These are phyloP conservation scores for Bolboschoenus planiculmis DNA, from an alignment of 176 grass and related monocot genomes.

Conservation along the genomic window DNA sequence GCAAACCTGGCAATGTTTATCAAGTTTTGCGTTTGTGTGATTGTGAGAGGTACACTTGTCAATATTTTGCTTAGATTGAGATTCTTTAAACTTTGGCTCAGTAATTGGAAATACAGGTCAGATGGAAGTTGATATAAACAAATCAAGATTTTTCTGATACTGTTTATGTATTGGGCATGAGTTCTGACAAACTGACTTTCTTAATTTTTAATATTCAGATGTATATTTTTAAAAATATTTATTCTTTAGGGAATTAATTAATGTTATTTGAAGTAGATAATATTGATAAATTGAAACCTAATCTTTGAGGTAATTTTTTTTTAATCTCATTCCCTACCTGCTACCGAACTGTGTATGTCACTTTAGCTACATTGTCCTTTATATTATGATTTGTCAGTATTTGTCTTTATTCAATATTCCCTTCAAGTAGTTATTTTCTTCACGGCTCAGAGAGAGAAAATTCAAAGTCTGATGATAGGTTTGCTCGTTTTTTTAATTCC, in stretches of 20 bases:
- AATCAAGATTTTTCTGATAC: background rate
- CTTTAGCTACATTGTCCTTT: background rate
- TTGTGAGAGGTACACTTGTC: background rate
- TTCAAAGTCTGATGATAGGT: background rate
- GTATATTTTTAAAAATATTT: background rate
- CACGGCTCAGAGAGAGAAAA: conserved; percentile 9
- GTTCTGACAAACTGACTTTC: background rate
- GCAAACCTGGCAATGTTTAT: background rate
- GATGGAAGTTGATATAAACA: background rate
- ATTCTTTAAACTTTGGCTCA: background rate
- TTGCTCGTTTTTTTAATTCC: background rate
- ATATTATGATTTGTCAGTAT: background rate
- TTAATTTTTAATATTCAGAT: background rate
- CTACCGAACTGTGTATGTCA: background rate
- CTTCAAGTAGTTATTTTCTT: background rate
- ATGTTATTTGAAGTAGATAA: background rate
- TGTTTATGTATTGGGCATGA: background rate
- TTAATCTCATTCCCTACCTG: no score
- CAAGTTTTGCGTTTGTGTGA: background rate
- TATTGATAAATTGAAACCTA: background rate
- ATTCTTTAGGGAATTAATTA: background rate
- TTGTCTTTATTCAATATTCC: background rate
- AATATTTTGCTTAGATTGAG: background rate
- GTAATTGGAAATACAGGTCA: background rate
- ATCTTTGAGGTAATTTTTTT: background rate